Evolutionary conservation across 2,329 filamentous ascomycete genomes (phyloP).

Genomic region (Emergomyces africanus): DNA sequence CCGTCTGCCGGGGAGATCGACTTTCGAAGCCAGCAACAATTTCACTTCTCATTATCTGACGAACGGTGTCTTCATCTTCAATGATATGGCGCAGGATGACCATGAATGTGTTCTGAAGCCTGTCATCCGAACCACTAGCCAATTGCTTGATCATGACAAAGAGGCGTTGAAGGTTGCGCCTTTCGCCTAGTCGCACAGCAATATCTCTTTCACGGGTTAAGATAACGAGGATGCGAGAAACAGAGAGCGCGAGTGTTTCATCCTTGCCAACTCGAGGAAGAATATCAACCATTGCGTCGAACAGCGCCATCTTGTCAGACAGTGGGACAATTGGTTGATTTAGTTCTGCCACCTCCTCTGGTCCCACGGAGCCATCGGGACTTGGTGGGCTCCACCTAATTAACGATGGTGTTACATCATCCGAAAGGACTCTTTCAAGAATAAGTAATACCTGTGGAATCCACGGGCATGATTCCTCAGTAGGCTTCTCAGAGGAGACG

Average conservation of each 20-base stretch:
- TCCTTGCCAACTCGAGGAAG: slow-evolving; percentile 82
- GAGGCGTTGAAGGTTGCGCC: slow-evolving; percentile 74
- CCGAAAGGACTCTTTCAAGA: slow-evolving; percentile 76
- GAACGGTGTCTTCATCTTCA: slow-evolving; percentile 83
- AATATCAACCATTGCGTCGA: slow-evolving; percentile 68
- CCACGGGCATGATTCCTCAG: slow-evolving; percentile 80
- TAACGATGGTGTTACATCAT: slow-evolving; percentile 69
- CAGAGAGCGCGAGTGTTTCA: slow-evolving; percentile 67
- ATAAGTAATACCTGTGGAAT: slow-evolving; percentile 82
- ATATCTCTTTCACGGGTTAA: slow-evolving; percentile 67
- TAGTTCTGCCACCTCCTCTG: slow-evolving; percentile 43
- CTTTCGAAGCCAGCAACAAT: slow-evolving; percentile 65
- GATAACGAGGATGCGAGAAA: slow-evolving; percentile 73
- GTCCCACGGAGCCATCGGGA: slow-evolving; percentile 25
- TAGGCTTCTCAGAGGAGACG: slow-evolving; percentile 45
- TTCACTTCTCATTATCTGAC: slow-evolving; percentile 83
- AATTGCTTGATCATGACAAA: slow-evolving; percentile 96
- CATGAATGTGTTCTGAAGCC: slow-evolving; percentile 65
- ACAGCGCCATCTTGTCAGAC: slow-evolving; percentile 56
- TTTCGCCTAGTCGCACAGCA: slow-evolving; percentile 67
- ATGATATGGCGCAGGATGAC: slow-evolving; percentile 82
- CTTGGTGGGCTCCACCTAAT: slow-evolving; percentile 53
- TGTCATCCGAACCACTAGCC: slow-evolving; percentile 61
- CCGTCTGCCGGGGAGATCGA: slow-evolving; percentile 44
- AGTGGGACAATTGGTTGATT: slow-evolving; percentile 50